Base-by-base conservation (phyloP, 768 basidiomycete genomes). In the Auricularia heimuer region DNA sequence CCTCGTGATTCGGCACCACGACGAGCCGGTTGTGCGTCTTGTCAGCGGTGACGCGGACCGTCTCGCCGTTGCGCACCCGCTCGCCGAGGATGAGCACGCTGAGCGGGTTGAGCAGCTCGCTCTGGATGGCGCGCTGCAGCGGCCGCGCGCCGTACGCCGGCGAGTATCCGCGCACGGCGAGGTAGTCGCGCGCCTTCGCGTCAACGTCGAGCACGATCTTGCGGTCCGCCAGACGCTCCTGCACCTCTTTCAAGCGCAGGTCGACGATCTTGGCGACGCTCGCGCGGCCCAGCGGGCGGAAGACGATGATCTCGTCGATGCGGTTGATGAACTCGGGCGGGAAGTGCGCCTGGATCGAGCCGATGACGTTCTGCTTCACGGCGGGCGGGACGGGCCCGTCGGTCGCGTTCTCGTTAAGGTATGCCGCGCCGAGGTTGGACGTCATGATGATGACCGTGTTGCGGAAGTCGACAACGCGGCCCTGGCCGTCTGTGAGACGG, bases 401-500 rank as follows among this genome's bases (percentile, higher is more conserved):
- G 4, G 56, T 8, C 3, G 81, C 82, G 79, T 88, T 82, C 61
- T 92, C 91, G 64, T 89, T 85, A 60, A 92, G 79, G 75, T 82
- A 89, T 24, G 80, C 79, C 4, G 90, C 89, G 54, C 92, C 94
- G 21, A 96, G 81, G 73, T 98, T 98, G 61, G 91, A 93, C 3
- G 94, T 96, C 86, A 96, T 90, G 75, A 94, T 90, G 73, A 96
- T 92, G 71, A 96, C 90, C 1, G 92, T 92, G 73, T 94, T 95
- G 65, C 87, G 81, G 81, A 93, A 94, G 75, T 92, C 88, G 21
- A 92, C 85, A 51, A 92, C 79, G 67, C 90, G 85, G n/a, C 94
- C 94, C 75, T 95, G 93, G 6, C 93, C 90, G 69, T 96, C 94
- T 24, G 94, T 96, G 68, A 96, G 80, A 54, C 90, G 85, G 10